Conservation (phyloP, 352 stramenopile genomes). For the Halophytophthora polymorphica region DNA sequence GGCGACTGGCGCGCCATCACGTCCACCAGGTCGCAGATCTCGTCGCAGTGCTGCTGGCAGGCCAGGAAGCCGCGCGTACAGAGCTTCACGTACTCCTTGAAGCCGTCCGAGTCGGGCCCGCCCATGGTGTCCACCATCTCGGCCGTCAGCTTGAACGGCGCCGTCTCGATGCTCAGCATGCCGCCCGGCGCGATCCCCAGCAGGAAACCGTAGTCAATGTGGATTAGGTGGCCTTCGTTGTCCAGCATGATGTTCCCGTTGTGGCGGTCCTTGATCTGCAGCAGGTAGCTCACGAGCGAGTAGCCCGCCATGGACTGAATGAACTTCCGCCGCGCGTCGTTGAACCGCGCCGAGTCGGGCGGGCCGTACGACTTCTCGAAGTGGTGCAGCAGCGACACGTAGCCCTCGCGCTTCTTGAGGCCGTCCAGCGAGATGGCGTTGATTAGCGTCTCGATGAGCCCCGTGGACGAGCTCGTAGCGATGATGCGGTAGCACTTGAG, state of each 20-base stretch:
- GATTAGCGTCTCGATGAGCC: slow-evolving; percentile 97
- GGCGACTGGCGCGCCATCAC: slow-evolving; percentile 95
- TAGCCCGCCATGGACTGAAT: slow-evolving; percentile 97
- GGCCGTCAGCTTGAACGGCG: slow-evolving; percentile 99
- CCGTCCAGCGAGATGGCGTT: slow-evolving; percentile 98
- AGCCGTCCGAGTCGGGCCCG: slow-evolving; percentile 85
- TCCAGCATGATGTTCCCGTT: slow-evolving; percentile 99
- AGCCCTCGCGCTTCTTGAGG: slow-evolving; percentile 96
- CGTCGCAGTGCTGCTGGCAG: slow-evolving; percentile 93
- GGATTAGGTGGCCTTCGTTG: slow-evolving; percentile 97
- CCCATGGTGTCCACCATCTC: slow-evolving; percentile 99
- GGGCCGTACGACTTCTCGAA: slow-evolving; percentile 95
- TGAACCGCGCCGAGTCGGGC: slow-evolving; percentile 84
- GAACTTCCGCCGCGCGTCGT: slow-evolving; percentile 94
- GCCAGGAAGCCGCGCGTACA: slow-evolving; percentile 97
- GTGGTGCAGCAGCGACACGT: slow-evolving; percentile 92
- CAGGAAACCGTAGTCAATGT: slow-evolving; percentile 99
- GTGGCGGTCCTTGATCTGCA: slow-evolving; percentile 99
- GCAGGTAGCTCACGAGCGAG: slow-evolving; percentile 97
- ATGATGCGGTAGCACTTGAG: slow-evolving; percentile 97
- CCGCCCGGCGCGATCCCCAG: slow-evolving; percentile 98
- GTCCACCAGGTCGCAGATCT: slow-evolving; percentile 96
- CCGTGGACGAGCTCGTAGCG: slow-evolving; percentile 92
- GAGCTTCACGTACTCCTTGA: slow-evolving; percentile 97
- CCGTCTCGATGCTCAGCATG: slow-evolving; percentile 98